A percentile compares a stretch with the other conserved stretches of the same genome.
Evolutionary conservation across 2,329 filamentous ascomycete genomes (phyloP).

Genomic region (Chlorencoelia australis): DNA sequence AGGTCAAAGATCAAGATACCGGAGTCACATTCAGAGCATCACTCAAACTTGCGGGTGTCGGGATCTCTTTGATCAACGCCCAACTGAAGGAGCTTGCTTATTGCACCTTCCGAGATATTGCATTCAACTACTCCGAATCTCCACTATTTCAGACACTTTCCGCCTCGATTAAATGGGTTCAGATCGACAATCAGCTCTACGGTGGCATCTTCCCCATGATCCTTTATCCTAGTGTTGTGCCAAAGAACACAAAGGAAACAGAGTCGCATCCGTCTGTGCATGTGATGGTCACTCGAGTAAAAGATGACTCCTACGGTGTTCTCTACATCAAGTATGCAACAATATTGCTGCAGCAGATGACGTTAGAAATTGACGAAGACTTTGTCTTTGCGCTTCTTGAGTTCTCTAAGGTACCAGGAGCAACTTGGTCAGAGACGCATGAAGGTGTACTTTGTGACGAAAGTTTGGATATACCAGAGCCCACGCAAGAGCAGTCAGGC

Average conservation of each 20-base stretch:
- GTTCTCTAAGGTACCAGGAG: conserved; percentile 86
- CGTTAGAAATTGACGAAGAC: conserved; percentile 91
- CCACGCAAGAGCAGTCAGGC: conserved; percentile 69
- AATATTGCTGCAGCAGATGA: conserved; percentile 92
- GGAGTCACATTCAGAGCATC: conserved; percentile 84
- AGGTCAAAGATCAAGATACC: conserved; percentile 86
- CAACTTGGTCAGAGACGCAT: conserved; percentile 69
- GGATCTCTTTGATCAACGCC: conserved; percentile 85
- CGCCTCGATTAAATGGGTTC: conserved; percentile 93
- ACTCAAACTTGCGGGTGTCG: conserved; percentile 78
- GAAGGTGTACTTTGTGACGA: conserved; percentile 84
- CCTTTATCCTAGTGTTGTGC: conserved; percentile 92
- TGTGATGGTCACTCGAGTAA: conserved; percentile 83
- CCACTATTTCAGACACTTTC: conserved; percentile 85
- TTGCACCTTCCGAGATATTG: conserved; percentile 82
- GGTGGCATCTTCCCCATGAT: conserved; percentile 97
- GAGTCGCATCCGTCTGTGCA: conserved; percentile 94
- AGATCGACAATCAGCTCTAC: conserved; percentile 97
- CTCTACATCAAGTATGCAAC: conserved; percentile 98
- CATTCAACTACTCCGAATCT: conserved; percentile 89
- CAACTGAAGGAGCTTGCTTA: conserved; percentile 91
- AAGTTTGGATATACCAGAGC: conserved; percentile 82
- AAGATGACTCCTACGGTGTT: conserved; percentile 96
- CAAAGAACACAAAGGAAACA: conserved; percentile 88
- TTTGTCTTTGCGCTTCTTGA: conserved; percentile 95